Conservation (phyloP, 192 early-diverging fungal species). For the Mortierella claussenii region DNA sequence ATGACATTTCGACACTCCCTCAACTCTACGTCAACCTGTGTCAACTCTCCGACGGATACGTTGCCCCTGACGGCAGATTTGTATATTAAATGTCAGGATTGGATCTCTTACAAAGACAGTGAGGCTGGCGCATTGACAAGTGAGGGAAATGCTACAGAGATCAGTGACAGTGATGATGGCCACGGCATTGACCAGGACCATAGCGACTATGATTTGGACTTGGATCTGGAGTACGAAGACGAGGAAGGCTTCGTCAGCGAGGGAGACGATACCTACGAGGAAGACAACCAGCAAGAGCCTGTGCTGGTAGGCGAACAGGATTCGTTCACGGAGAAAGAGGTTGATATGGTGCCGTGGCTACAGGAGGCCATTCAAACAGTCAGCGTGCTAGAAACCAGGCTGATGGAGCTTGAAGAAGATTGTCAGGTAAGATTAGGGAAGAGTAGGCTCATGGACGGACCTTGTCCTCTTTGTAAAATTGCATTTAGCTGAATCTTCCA, state of each 20-base stretch:
- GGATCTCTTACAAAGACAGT: too few species aligned
- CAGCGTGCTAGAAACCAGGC: constrained; percentile 12
- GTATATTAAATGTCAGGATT: background rate
- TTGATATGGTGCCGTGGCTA: constrained; percentile 25
- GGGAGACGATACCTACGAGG: background rate
- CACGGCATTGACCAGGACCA: too few species aligned
- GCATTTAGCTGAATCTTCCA: too few species aligned
- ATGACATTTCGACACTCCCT: background rate
- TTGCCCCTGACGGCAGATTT: background rate
- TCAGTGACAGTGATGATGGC: too few species aligned
- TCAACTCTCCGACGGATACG: constrained; percentile 7
- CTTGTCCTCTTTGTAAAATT: too few species aligned
- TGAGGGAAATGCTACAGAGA: too few species aligned
- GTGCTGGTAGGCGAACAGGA: background rate
- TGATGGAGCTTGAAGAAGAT: constrained; percentile 34
- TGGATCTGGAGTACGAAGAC: background rate
- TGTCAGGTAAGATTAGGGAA: constrained; percentile 12
- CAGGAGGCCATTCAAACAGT: constrained; percentile 30
- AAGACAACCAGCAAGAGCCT: background rate
- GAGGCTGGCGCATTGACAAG: too few species aligned
- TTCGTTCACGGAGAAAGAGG: background rate
- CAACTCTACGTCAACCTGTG: constrained; percentile 13
- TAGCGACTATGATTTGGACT: background rate
- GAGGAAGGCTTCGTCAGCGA: background rate
- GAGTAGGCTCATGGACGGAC: too few species aligned